Conservation (phyloP, 2,329 filamentous ascomycete genomes). For the Aspergillus luchuensis region DNA sequence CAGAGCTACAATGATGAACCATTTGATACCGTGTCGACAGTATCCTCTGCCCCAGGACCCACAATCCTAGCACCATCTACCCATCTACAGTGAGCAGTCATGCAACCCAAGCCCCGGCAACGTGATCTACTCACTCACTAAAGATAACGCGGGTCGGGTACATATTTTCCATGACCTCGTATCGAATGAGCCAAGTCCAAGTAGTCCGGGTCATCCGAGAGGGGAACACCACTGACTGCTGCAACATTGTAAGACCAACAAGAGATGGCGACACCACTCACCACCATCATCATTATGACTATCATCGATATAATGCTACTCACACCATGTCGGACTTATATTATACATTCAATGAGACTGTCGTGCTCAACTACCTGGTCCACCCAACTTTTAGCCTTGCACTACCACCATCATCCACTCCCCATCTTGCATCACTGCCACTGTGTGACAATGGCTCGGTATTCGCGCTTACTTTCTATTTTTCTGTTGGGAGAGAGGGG, state of each 20-base stretch:
- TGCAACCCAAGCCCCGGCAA: background rate
- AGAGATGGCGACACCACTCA: too few species aligned
- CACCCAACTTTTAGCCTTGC: background rate
- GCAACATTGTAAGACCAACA: background rate
- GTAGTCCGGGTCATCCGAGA: too few species aligned
- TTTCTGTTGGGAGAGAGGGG: background rate
- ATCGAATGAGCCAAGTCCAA: background rate
- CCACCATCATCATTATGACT: too few species aligned
- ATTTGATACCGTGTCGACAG: too few species aligned
- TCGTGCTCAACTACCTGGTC: too few species aligned
- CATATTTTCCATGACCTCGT: background rate
- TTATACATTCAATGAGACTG: too few species aligned
- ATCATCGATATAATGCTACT: too few species aligned
- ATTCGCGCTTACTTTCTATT: background rate
- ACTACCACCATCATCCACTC: background rate
- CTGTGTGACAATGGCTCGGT: background rate
- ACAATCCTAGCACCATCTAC: background rate
- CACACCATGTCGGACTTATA: too few species aligned
- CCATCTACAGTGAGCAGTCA: background rate
- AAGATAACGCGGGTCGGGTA: background rate
- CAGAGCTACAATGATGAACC: too few species aligned
- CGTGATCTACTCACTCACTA: background rate
- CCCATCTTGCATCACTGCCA: background rate
- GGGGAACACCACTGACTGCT: background rate
- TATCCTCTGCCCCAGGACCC: background rate